Evolutionary conservation across 202 grass and related monocot genomes (phyloP).

Genomic region (Setaria viridis): DNA sequence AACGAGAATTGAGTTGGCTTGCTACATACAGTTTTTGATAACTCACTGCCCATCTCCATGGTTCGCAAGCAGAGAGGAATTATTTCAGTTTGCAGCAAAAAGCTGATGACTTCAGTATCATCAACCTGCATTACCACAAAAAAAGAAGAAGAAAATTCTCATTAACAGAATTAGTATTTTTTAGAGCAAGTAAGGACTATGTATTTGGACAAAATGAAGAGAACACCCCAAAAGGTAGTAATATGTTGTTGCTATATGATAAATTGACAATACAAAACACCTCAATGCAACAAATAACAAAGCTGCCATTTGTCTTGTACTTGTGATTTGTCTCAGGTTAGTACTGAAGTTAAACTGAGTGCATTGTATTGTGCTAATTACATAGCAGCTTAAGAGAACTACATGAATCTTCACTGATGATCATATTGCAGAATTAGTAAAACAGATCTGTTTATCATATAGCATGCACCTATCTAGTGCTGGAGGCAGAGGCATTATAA

Average conservation of each 20-base stretch:
- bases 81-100: slow-evolving; percentile 99
- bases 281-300: slow-evolving; percentile 17
- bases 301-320: not conserved
- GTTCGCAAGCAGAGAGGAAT: slow-evolving; percentile 95
- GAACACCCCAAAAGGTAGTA: not conserved
- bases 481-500: not conserved
- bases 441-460: slow-evolving; percentile 10
- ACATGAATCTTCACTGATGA: slow-evolving; percentile 6
- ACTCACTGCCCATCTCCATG: slow-evolving; percentile 99
- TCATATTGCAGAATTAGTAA: not conserved
- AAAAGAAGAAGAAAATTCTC: not conserved
- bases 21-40: slow-evolving; percentile 89
- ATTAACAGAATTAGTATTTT: not conserved
- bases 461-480: slow-evolving; percentile 15
- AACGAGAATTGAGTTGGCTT: slow-evolving; percentile 33
- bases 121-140: slow-evolving; percentile 70
- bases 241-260: slow-evolving; percentile 7
- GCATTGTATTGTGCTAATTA: not conserved
- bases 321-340: not conserved
- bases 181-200: not conserved
- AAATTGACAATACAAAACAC: not conserved
- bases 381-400: slow-evolving; percentile 11
- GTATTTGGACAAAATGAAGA: slow-evolving; percentile 12
- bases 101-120: slow-evolving; percentile 96
- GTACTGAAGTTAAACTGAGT: not conserved